Percentiles rank a stretch among this genome's conserved stretches.
These are phyloP conservation scores for Fusarium miscanthi DNA, from an alignment of 2,329 filamentous ascomycete genomes.

Conservation along the genomic window DNA sequence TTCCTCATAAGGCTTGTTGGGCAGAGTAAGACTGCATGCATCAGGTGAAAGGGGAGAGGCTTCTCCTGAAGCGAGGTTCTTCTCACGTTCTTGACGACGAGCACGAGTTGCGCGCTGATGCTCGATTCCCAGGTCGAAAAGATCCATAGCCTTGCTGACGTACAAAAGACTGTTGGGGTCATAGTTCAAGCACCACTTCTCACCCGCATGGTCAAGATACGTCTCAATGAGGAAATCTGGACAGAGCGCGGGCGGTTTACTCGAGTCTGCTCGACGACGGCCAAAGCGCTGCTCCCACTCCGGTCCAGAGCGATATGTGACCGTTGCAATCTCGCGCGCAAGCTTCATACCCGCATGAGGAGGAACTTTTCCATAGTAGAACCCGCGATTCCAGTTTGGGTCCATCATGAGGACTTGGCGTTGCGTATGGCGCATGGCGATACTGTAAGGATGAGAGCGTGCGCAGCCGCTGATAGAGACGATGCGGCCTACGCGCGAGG, in stretches of 20 bases:
- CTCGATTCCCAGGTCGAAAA: conserved; percentile 87
- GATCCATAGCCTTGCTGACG: conserved; percentile 98
- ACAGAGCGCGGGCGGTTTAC: conserved; percentile 90
- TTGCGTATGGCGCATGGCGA: conserved; percentile 98
- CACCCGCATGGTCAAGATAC: conserved; percentile 95
- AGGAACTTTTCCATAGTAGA: conserved; percentile 89
- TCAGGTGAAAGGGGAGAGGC: conserved; percentile 56
- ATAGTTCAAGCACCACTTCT: conserved; percentile 98
- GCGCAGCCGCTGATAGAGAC: conserved; percentile 95
- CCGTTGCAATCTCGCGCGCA: conserved; percentile 94
- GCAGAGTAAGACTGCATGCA: conserved; percentile 82
- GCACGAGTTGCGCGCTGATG: conserved; percentile 72
- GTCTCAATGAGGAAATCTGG: conserved; percentile 98
- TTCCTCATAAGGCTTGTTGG: conserved; percentile 87
- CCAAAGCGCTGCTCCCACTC: conserved; percentile 98
- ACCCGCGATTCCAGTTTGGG: conserved; percentile 94
- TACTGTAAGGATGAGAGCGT: conserved; percentile 94
- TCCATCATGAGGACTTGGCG: conserved; percentile 99
- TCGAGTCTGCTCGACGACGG: conserved; percentile 83
- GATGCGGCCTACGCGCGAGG: conserved; percentile 82
- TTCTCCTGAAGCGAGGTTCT: conserved; percentile 66
- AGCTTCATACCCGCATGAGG: conserved; percentile 98
- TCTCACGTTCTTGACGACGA: conserved; percentile 70
- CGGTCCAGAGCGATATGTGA: conserved; percentile 94
- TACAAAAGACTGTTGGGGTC: conserved; percentile 96